Base-by-base conservation (phyloP, 257 asterid genomes). In the Nicotiana benthamiana region DNA sequence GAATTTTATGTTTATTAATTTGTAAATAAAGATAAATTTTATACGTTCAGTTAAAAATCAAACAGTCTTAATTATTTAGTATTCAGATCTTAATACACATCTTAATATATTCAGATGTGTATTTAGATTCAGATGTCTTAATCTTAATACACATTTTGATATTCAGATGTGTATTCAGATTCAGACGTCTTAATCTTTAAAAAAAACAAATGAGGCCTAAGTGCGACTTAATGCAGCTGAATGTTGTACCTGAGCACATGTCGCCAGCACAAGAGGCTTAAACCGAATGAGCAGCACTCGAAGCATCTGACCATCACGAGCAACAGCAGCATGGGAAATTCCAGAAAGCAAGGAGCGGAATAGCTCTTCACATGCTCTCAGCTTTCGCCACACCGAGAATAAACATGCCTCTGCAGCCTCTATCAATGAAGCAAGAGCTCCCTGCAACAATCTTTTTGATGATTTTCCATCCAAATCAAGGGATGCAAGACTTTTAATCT, bases 281-380 rank as follows among this genome's bases (percentile, higher is more conserved):
- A 91, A 94, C 61, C 95, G 97, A 85, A 96, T 94, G 56, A 96
- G 95, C 81, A 96, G 89, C 78, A 92, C 90, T 3, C 97, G 92
- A 87, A 96, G 90, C 81, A 94, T 93, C 92, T 96, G 99, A 59
- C 99, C 99, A 64, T 90, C 95, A 75, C 98, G 95, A 80, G 87
- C 86, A 53, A 85, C 83, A 59, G 99, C 97, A 51, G 95, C 96
- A 82, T 96, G 97, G 59, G 94, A 94, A 80, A 96, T 91, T 77
- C 97, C 99, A 84, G 92, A 83, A 79, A 96, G 97, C 87, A 96
- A 88, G 79, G 97, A 89, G 87, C 89, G 86, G 85, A 96, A 94
- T 61, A 96, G 94, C 84, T 94, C 99, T 87, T 96, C 99, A 72
- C 99, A 96, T 18, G 93, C 89, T 88, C 97, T 92, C 91, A 92